Evolutionary conservation across 257 asterid genomes (phyloP).

Genomic region (Solanum boliviense): DNA sequence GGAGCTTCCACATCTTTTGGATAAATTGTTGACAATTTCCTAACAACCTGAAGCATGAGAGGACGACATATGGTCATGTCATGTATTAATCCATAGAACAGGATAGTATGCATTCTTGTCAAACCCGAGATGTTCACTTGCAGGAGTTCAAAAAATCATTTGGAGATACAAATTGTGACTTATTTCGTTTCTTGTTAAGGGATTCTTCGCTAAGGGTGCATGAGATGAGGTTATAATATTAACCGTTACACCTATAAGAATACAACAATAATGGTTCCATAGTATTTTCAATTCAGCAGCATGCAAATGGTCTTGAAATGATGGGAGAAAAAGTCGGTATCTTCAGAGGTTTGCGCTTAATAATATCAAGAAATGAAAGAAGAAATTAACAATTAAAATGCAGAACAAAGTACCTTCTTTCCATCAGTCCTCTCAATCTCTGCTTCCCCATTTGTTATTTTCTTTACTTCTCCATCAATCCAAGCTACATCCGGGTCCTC

Average conservation of each 20-base stretch:
- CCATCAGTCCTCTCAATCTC: conserved; percentile 69
- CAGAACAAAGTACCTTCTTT: conserved; percentile 44
- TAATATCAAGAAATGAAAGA: not conserved
- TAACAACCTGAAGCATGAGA: conserved; percentile 39
- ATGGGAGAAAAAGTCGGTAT: not conserved
- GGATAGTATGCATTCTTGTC: not conserved
- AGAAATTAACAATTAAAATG: not conserved
- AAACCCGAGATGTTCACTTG: not conserved
- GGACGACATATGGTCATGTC: not conserved
- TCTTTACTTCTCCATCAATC: conserved; percentile 75
- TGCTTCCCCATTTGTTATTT: conserved; percentile 60
- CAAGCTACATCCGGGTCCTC: conserved; percentile 78
- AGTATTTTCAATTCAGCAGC: not conserved
- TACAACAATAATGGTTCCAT: not conserved
- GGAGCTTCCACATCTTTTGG: conserved; percentile 95
- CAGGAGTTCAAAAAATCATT: not conserved
- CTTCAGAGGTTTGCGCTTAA: not conserved
- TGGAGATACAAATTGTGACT: too few species aligned
- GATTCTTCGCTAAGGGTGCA: not conserved
- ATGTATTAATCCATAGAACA: not conserved
- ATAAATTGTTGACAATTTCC: conserved; percentile 63
- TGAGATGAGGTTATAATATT: not conserved
- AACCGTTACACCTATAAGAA: not conserved
- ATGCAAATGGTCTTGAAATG: not conserved
- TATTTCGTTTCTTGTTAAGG: not conserved